Conservation (phyloP, 441 rosid genomes). For the Populus hybrid region DNA sequence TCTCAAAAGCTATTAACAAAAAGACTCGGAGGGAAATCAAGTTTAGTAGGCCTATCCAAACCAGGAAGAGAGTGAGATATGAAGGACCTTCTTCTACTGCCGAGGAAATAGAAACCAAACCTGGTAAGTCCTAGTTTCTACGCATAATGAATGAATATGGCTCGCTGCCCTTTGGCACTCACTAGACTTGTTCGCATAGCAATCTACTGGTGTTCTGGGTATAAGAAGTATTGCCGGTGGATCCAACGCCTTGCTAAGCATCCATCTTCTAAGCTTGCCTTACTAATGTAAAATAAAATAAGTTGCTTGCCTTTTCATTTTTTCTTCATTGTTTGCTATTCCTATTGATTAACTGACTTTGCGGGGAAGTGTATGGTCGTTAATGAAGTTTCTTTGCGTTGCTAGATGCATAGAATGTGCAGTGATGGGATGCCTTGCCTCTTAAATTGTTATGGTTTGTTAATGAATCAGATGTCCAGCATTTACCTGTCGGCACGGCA, state of each 20-base stretch:
- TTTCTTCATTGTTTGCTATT: background rate
- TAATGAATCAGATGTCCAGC: constrained; percentile 23
- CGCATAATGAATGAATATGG: background rate
- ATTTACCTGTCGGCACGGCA: constrained; percentile 3
- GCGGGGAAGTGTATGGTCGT: too few relatives aligned
- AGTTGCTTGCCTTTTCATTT: background rate
- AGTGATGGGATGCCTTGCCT: background rate
- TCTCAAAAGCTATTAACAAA: constrained; percentile 10
- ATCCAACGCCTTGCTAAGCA: background rate
- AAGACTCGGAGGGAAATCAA: constrained; percentile 18
- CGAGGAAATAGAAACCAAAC: constrained; percentile 22
- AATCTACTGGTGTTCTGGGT: background rate
- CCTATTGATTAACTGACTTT: background rate
- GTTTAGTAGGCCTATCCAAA: constrained; percentile 2
- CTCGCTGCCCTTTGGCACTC: background rate
- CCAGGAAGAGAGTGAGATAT: background rate
- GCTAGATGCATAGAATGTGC: background rate
- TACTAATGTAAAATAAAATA: background rate
- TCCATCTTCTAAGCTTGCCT: background rate
- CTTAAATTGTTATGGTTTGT: background rate
- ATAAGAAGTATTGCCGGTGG: background rate
- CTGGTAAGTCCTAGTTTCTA: constrained; percentile 23
- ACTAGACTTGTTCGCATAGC: background rate
- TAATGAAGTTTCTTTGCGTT: background rate
- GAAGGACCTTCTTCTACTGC: constrained; percentile 9